Base-by-base conservation (phyloP, 352 stramenopile species). In the Phytophthora tentaculata region DNA sequence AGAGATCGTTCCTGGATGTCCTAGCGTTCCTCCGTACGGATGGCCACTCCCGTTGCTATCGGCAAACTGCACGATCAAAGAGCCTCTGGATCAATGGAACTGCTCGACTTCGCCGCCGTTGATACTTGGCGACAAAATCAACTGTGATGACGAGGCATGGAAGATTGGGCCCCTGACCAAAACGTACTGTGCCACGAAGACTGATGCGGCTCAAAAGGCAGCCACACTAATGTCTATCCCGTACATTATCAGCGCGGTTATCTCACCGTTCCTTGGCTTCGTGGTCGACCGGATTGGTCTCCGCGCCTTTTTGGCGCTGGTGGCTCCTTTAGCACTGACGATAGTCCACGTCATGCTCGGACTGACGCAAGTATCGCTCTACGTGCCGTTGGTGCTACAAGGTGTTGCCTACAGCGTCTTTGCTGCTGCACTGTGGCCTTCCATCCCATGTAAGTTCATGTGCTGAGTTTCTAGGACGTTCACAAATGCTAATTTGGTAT, bases 371-470 rank as follows among this genome's bases (percentile, higher is more conserved):
- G 77, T 91, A 23, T 93, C 70, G 37, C 77, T 97, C 16, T 87
- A 98, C 57, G 67, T 91, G 19, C 92, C 92, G 29, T 62, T 98
- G 56, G 76, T 98, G 24, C 73, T 96, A 9, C 92, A 98, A 77
- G 94, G 95, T 19, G 70, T 98, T 12, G 91, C 91, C 7, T 98
- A 98, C 67, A 96, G 89, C 29, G 84, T 98, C 13, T 98, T 97
- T 74, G 94, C 94, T 5, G 89, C 95, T 5, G 92, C 94, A 7
- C 45, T 98, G 20, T 98, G 94, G 95, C 95, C 95, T 5, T 97
- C 89, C 0, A 89, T 98, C 20, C 89, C 91, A 71, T 80, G 73
- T 80, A 75, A 56, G 69, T 68, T 49, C 1, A 16, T 4, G 17
- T 51, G 19, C 19, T 37, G 20, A n/a, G 19, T 29, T 29, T 29